Conservation (phyloP, 371 early-diverging fungal species). For the Mortierella sp. region DNA sequence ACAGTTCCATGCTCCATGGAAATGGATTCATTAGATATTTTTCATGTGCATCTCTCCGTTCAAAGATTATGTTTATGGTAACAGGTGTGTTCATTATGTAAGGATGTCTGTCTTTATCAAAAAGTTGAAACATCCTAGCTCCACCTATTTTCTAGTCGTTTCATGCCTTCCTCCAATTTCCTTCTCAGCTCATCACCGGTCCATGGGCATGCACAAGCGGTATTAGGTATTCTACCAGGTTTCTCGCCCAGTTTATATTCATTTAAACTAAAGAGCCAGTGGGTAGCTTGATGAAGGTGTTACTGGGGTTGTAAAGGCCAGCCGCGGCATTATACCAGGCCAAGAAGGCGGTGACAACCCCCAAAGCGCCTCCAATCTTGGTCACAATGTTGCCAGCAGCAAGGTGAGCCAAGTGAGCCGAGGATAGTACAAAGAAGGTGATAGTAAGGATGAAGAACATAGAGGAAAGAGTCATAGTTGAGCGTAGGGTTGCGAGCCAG, state of each 20-base stretch:
- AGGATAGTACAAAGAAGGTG: constrained; percentile 73
- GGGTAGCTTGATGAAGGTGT: constrained; percentile 71
- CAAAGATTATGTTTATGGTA: too few species aligned
- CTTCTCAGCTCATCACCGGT: not conserved
- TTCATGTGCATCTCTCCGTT: too few species aligned
- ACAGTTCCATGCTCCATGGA: too few species aligned
- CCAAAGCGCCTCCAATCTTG: constrained; percentile 72
- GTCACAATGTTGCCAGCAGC: constrained; percentile 44
- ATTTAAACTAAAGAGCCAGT: constrained; percentile 57
- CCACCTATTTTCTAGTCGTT: not conserved
- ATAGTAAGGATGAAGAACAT: constrained; percentile 75
- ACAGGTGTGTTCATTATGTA: not conserved
- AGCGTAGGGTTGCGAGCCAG: constrained; percentile 74
- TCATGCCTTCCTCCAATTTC: not conserved
- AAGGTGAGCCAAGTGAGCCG: constrained; percentile 60
- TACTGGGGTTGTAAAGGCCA: constrained; percentile 69
- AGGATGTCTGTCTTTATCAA: not conserved
- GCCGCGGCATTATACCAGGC: constrained; percentile 83
- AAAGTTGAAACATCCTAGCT: not conserved
- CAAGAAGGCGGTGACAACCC: constrained; percentile 73
- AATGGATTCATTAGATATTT: too few species aligned
- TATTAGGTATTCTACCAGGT: not conserved
- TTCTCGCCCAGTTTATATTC: not conserved
- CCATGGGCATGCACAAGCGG: not conserved
- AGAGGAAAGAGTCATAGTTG: constrained; percentile 68